Evolutionary conservation across 2,329 filamentous ascomycete species (phyloP).

Genomic region (Botrytis galanthina): DNA sequence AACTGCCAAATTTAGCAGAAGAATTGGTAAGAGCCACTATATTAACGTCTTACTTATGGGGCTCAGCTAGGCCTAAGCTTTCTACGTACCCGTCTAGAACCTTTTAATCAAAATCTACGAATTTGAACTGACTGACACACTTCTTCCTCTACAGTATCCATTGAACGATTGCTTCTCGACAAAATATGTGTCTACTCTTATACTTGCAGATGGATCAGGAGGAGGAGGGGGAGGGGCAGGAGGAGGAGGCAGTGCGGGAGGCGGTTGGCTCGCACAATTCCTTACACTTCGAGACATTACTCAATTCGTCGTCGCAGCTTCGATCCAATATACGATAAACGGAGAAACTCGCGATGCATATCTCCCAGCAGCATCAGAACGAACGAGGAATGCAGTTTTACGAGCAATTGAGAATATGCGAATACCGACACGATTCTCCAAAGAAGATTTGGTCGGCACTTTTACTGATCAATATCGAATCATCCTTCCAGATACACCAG

Average conservation of each 20-base stretch:
- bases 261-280: conserved; percentile 41
- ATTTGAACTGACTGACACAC: background rate
- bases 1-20: conserved; percentile 41
- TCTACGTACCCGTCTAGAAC: conserved; percentile 2
- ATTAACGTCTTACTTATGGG: background rate
- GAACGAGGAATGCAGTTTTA: conserved; percentile 42
- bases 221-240: conserved; percentile 24
- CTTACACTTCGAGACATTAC: conserved; percentile 43
- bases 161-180: conserved; percentile 40
- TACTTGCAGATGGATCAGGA: conserved; percentile 35
- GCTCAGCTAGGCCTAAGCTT: background rate
- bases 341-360: conserved; percentile 39
- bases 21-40: conserved; percentile 39
- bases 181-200: conserved; percentile 40
- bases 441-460: conserved; percentile 39
- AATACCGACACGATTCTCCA: conserved; percentile 40
- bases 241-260: background rate
- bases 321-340: conserved; percentile 42
- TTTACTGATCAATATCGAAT: conserved; percentile 42
- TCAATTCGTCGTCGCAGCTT: conserved; percentile 43
- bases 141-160: conserved; percentile 38
- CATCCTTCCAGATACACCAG: conserved; percentile 42
- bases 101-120: background rate
- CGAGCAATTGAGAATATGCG: conserved; percentile 40
- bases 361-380: conserved; percentile 39